Evolutionary conservation across 2,329 filamentous ascomycete species (phyloP).

Genomic region (Aspergillus tubingensis): DNA sequence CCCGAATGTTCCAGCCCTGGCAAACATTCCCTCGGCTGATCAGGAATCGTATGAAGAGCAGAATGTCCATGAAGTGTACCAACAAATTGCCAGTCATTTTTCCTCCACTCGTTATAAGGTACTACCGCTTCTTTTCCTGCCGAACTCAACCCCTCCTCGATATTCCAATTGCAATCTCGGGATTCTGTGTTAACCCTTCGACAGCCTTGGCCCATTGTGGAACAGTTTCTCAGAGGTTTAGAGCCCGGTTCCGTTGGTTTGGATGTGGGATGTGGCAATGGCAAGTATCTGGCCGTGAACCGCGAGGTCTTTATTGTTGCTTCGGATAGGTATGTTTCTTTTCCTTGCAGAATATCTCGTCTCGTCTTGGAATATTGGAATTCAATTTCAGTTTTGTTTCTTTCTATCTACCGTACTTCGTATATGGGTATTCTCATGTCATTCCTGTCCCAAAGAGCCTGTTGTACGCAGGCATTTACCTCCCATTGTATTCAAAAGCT

Average conservation of each 20-base stretch:
- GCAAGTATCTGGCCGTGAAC: conserved; percentile 88
- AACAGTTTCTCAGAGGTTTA: conserved; percentile 70
- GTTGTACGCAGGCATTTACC: conserved; percentile 7
- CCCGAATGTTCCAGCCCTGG: background rate
- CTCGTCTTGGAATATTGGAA: background rate
- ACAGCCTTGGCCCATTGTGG: conserved; percentile 88
- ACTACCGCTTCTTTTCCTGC: conserved; percentile 1
- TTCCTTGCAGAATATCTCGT: conserved; percentile 27
- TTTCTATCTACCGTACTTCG: conserved; percentile 18
- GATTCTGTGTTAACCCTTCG: conserved; percentile 1
- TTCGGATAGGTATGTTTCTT: conserved; percentile 71
- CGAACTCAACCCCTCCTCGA: conserved; percentile 19
- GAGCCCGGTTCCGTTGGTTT: conserved; percentile 74
- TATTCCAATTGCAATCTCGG: background rate
- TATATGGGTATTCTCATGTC: conserved; percentile 8
- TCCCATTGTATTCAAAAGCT: conserved; percentile 5
- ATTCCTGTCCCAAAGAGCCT: conserved; percentile 8
- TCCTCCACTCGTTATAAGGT: conserved; percentile 64
- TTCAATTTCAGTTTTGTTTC: conserved; percentile 18
- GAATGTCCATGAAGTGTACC: conserved; percentile 91
- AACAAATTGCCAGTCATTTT: conserved; percentile 53
- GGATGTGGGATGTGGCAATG: conserved; percentile 94
- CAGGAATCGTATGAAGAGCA: conserved; percentile 68
- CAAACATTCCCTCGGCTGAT: background rate
- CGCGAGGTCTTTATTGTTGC: conserved; percentile 75